These are phyloP conservation scores for Schizosaccharomyces lindneri DNA, from an alignment of 805 yeast species.

Conservation along the genomic window DNA sequence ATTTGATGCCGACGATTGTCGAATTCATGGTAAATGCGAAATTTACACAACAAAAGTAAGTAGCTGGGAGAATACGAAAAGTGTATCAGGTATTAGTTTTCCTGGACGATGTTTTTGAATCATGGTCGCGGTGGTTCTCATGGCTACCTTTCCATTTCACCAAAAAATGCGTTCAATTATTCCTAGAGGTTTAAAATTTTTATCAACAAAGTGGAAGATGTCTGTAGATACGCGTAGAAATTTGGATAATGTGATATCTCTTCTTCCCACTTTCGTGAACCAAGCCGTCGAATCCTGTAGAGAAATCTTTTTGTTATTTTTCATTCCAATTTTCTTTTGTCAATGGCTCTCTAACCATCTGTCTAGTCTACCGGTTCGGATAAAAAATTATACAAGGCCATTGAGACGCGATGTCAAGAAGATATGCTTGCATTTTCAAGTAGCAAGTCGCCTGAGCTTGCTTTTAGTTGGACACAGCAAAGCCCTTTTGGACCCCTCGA, in stretches of 20 bases:
- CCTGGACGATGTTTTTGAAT: too few relatives aligned
- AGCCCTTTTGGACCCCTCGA: conserved; percentile 78
- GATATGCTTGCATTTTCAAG: conserved; percentile 4
- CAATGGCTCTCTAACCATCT: neutral
- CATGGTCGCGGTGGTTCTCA: too few relatives aligned
- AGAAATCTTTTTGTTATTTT: too few relatives aligned
- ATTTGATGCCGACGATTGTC: conserved; percentile 51
- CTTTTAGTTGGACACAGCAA: neutral
- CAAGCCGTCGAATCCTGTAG: too few relatives aligned
- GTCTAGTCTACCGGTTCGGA: conserved; percentile 22
- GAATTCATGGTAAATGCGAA: conserved; percentile 72
- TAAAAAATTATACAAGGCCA: conserved; percentile 62
- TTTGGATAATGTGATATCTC: too few relatives aligned
- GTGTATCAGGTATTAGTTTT: too few relatives aligned
- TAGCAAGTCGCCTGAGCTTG: conserved; percentile 11
- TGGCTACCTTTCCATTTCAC: too few relatives aligned
- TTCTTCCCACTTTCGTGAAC: too few relatives aligned
- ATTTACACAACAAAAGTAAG: conserved; percentile 64
- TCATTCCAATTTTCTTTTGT: neutral
- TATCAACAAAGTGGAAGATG: neutral
- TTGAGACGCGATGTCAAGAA: conserved; percentile 24
- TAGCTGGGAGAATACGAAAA: neutral
- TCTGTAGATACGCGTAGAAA: neutral
- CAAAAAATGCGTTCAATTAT: too few relatives aligned
- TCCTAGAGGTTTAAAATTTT: too few relatives aligned